Evolutionary conservation across 176 grass and related monocot genomes (phyloP).

Genomic region (Echinochloa phyllopogon): DNA sequence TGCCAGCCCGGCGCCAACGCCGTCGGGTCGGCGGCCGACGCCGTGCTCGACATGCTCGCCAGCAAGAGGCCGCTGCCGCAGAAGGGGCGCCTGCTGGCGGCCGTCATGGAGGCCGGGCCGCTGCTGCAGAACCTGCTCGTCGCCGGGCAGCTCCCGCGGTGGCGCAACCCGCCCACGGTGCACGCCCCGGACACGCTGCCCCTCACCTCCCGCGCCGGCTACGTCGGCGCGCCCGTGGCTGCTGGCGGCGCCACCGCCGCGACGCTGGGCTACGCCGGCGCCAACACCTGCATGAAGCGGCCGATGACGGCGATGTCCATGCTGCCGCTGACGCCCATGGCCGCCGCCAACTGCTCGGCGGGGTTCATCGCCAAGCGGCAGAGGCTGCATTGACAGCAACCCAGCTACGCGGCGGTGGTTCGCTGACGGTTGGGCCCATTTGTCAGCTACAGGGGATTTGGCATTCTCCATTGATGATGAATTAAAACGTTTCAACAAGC

Average conservation of each 20-base stretch:
- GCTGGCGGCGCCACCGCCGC: not conserved
- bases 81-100: conserved; percentile 64
- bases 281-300: conserved; percentile 46
- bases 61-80: conserved; percentile 61
- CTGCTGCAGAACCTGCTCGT: conserved; percentile 85
- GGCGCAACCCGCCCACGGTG: conserved; percentile 80
- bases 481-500: not conserved
- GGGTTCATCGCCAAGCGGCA: conserved; percentile 51
- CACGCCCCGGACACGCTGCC: conserved; percentile 57
- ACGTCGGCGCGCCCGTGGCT: not conserved
- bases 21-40: conserved; percentile 24
- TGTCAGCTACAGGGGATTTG: not conserved
- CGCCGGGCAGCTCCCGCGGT: conserved; percentile 73
- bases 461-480: not conserved
- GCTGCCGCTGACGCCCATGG: conserved; percentile 15
- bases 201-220: conserved; percentile 20
- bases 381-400: conserved; percentile 47
- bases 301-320: conserved; percentile 30
- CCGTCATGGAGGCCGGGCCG: conserved; percentile 74
- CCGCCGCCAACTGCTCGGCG: conserved; percentile 34
- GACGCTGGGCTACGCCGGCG: conserved; percentile 4
- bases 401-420: not conserved
- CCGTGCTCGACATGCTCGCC: conserved; percentile 45
- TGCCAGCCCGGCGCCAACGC: conserved; percentile 32
- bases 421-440: conserved; percentile 3